Conservation (phyloP, 2,329 filamentous ascomycete species). For the Dactylellina parvicollis region DNA sequence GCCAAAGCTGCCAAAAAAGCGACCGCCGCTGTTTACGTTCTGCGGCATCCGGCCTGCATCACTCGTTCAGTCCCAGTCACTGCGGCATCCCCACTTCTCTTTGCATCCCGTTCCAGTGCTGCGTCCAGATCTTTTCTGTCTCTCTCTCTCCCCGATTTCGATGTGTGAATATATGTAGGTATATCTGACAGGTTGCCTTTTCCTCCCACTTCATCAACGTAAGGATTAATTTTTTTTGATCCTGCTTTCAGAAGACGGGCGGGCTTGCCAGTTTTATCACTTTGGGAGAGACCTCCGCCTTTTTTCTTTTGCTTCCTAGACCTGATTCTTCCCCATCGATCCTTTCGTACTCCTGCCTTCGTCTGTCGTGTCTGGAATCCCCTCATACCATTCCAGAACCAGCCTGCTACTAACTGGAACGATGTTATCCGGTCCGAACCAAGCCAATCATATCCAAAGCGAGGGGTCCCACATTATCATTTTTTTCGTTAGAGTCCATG, state of each 20-base stretch:
- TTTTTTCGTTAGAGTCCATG: conserved; percentile 8
- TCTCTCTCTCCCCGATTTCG: too few relatives aligned
- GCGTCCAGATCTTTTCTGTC: too few relatives aligned
- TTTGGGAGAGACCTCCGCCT: conserved; percentile 4
- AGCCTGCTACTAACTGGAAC: conserved; percentile 1
- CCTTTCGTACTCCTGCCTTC: conserved; percentile 21
- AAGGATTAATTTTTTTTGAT: not conserved
- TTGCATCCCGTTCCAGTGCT: not conserved
- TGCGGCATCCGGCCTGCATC: conserved; percentile 41
- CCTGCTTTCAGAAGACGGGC: not conserved
- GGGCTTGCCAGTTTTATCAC: conserved; percentile 6
- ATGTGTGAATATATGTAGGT: not conserved
- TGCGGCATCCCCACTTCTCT: conserved; percentile 14
- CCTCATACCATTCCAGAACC: conserved; percentile 22
- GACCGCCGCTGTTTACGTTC: conserved; percentile 36
- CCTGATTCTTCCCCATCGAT: conserved; percentile 9
- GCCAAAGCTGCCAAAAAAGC: conserved; percentile 37
- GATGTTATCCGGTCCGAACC: conserved; percentile 21
- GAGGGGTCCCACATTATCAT: not conserved
- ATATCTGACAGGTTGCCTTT: too few relatives aligned
- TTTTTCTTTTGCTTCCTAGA: not conserved
- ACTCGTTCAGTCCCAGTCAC: conserved; percentile 17
- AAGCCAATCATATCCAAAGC: conserved; percentile 17
- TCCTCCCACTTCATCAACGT: not conserved
- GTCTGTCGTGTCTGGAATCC: conserved; percentile 20